Base-by-base conservation (phyloP, 805 yeast genomes). In the Candida khao-thaluensis region DNA sequence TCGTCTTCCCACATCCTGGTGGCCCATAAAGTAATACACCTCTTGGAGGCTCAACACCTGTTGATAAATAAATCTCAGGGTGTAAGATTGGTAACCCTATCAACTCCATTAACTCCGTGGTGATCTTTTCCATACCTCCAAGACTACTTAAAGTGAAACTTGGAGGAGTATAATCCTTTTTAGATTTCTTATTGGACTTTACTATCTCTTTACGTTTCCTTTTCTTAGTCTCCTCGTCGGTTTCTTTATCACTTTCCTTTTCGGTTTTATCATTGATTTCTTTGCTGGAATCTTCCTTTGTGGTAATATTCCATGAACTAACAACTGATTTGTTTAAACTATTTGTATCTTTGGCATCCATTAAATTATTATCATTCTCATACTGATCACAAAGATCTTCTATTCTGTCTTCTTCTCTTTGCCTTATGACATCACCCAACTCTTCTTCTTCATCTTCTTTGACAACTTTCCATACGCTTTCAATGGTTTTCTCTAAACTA, bases 1-100 rank as follows among this genome's bases (percentile, higher is more conserved):
- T 83, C 0, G 99, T 93, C 54, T 93, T 93, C 59, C 99, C 99
- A 69, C 99, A 93, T 11, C 99, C 99, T 2, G 98, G 99, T 0
- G 99, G 99, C 0, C 99, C 99, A 60, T 90, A 95, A n/a, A 93
- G 63, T 21, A 93, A 60, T 1, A 93, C 85, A 30, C 98, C 98
- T 17, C 96, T 72, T 14, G 98, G 95, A 12, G 97, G 97, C 49
- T 88, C 95, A 10, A 90, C 90, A 17, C 98, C 98, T 0, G 95
- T 83, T 6, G 90, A 73, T 17, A 69, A 48, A 56, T 87, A 93
- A 2, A 93, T 85, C 59, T 93, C 99, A 0, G 98, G 97, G 53
- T 93, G 98, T 15, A 85, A 63, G 22, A 93, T 81, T 1, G 99
- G 99, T 66, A 91, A 71, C 1, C 95, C 96, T 1, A 93, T 84